These are phyloP conservation scores for Metschnikowia arizonensis DNA, from an alignment of 805 yeast genomes.

Conservation along the genomic window DNA sequence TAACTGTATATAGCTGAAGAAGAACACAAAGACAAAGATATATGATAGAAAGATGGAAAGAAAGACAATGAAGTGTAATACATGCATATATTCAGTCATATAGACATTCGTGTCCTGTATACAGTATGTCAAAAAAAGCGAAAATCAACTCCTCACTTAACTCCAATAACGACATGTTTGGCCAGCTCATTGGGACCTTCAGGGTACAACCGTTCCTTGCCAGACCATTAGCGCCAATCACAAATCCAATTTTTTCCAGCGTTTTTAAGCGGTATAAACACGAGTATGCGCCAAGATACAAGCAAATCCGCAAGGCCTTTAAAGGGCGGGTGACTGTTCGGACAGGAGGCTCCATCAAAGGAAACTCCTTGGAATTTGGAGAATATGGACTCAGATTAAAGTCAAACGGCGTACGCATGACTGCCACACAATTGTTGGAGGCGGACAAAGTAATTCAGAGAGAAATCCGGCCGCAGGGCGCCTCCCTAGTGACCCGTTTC, in stretches of 20 bases:
- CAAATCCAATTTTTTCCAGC: conserved; percentile 4
- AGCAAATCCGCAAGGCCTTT: conserved; percentile 67
- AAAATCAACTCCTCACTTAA: neutral
- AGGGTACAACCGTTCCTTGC: neutral
- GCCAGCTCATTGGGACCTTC: conserved; percentile 5
- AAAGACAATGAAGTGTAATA: too few relatives aligned
- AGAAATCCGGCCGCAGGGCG: conserved; percentile 73
- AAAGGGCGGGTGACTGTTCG: conserved; percentile 94
- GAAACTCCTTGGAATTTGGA: conserved; percentile 79
- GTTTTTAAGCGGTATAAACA: conserved; percentile 46
- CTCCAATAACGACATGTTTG: conserved; percentile 8
- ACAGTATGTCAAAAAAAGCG: conserved; percentile 2
- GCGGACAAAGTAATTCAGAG: conserved; percentile 86
- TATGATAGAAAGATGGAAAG: too few relatives aligned
- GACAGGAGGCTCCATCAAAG: conserved; percentile 90
- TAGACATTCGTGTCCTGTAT: conserved; percentile 1
- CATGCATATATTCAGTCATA: too few relatives aligned
- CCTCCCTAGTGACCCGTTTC: conserved; percentile 73
- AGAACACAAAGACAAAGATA: neutral
- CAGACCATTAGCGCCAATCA: neutral
- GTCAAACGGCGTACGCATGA: conserved; percentile 80
- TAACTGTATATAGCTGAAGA: conserved; percentile 10
- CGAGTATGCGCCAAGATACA: conserved; percentile 75
- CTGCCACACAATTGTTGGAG: conserved; percentile 84
- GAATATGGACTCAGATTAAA: conserved; percentile 81